phyloP scores from a whole-genome alignment of 495 filamentous ascomycete species.

The Daldinia vernicosa region DNA sequence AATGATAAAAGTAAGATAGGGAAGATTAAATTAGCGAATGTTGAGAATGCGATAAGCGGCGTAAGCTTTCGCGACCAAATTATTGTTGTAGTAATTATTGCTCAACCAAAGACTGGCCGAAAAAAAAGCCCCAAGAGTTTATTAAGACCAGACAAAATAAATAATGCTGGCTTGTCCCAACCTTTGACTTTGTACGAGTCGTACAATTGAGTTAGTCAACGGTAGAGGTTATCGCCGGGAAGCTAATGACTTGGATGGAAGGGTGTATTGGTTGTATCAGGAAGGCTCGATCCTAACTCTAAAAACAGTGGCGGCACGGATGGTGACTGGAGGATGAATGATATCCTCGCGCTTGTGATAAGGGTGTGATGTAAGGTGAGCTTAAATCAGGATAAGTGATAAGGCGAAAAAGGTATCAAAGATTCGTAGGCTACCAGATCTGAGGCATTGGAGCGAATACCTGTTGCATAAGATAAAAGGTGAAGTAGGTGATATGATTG shows the following conservation, averaged over 20 bases:
- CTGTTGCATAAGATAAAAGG: conserved; percentile 6
- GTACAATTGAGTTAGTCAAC: conserved; percentile 26
- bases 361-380: conserved; percentile 3
- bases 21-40: conserved; percentile 22
- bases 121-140: background rate
- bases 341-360: background rate
- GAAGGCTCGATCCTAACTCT: conserved; percentile 31
- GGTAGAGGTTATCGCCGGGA: conserved; percentile 31
- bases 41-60: conserved; percentile 33
- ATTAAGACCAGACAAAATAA: background rate
- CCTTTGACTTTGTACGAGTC: conserved; percentile 21
- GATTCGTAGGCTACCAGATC: background rate
- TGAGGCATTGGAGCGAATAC: background rate
- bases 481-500: conserved; percentile 5
- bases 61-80: conserved; percentile 37
- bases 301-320: conserved; percentile 15
- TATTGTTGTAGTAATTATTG: conserved; percentile 38
- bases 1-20: conserved; percentile 2
- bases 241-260: conserved; percentile 17
- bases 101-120: conserved; percentile 12
- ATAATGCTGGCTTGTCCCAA: background rate
- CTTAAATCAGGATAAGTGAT: conserved; percentile 12
- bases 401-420: conserved; percentile 7
- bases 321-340: conserved; percentile 1
- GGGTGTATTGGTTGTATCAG: background rate